Base-by-base conservation (phyloP, 2,329 filamentous ascomycete genomes). In the Aspergillus melleus region DNA sequence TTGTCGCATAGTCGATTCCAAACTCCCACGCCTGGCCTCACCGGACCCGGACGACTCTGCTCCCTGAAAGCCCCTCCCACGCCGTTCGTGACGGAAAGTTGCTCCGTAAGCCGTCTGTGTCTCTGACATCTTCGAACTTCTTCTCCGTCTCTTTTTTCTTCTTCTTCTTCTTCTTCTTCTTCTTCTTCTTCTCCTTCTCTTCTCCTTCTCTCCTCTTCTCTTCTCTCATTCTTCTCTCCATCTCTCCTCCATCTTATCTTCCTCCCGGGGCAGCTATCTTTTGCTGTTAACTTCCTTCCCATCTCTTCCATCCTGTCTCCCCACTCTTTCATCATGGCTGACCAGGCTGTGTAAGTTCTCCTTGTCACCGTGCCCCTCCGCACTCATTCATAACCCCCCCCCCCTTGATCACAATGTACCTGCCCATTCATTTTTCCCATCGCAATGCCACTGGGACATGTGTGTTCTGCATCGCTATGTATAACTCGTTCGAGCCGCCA, bases 341-440 rank as follows among this genome's bases (percentile, higher is more conserved):
- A 76, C 60, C 67, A 78, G 64, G 77, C 76, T 75, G 75, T 78
- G 77, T 79, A 74, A 79, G 77, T 79, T 58, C 58, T 59, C 47
- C 55, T 29, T 20, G 49, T 44, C 56, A 24, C 47, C 57, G 39
- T 30, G 29, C 56, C 51, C 42, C 32, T 61, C 60, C 60, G 56
- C 49, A 36, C 54, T 58, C 47, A 29, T 57, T 55, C 56, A 26
- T 26, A 26, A 26, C 2, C 47, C 20, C 60, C n/a, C n/a, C n/a
- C 59, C 49, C 36, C 46, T 59, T 55, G 47, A 29, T n/a, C 5
- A 42, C 16, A 16, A 42, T 42, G 36, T 14, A 42, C 36, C 11
- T n/a, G 6, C 36, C 36, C 16, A 29, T 29, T 29, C 16, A 14
- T 42, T 1, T 42, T 1, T 16, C 16, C 14, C 36, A n/a, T 42